Evolutionary conservation across 805 yeast species (phyloP).

Genomic region (Saccharomycopsis capsularis): DNA sequence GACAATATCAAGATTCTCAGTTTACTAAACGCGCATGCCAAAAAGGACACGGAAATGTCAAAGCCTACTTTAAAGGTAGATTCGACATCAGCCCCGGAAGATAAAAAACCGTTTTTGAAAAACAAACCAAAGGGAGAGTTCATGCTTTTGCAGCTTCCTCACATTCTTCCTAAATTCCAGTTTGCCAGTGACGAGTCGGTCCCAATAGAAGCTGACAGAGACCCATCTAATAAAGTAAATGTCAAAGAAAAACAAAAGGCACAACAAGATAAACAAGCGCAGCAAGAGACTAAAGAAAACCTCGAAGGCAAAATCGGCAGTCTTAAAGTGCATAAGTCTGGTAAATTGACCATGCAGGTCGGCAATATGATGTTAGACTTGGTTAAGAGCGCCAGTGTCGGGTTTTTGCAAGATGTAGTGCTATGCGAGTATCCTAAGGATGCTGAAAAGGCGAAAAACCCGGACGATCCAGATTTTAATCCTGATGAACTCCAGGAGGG

Average conservation of each 20-base stretch:
- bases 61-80: background rate
- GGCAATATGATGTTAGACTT: slow-evolving; percentile 68
- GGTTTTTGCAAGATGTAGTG: slow-evolving; percentile 57
- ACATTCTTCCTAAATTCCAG: slow-evolving; percentile 35
- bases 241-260: slow-evolving; percentile 18
- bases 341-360: slow-evolving; percentile 65
- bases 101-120: background rate
- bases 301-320: slow-evolving; percentile 77
- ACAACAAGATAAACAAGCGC: slow-evolving; percentile 7
- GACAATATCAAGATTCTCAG: slow-evolving; percentile 15
- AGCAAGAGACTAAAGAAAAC: slow-evolving; percentile 22
- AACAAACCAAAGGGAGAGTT: slow-evolving; percentile 25
- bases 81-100: background rate
- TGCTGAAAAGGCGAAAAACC: background rate
- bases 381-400: slow-evolving; percentile 59
- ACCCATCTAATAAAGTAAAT: too few species aligned
- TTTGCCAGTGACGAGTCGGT: slow-evolving; percentile 8
- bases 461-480: slow-evolving; percentile 7
- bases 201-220: slow-evolving; percentile 21
- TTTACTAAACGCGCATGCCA: slow-evolving; percentile 9
- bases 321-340: slow-evolving; percentile 74
- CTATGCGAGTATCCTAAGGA: slow-evolving; percentile 5
- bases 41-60: too few species aligned
- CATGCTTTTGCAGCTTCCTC: slow-evolving; percentile 44
- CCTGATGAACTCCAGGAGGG: slow-evolving; percentile 6